phyloP scores from a whole-genome alignment of 768 basidiomycete species.

The Leccinum longicurvipes region DNA sequence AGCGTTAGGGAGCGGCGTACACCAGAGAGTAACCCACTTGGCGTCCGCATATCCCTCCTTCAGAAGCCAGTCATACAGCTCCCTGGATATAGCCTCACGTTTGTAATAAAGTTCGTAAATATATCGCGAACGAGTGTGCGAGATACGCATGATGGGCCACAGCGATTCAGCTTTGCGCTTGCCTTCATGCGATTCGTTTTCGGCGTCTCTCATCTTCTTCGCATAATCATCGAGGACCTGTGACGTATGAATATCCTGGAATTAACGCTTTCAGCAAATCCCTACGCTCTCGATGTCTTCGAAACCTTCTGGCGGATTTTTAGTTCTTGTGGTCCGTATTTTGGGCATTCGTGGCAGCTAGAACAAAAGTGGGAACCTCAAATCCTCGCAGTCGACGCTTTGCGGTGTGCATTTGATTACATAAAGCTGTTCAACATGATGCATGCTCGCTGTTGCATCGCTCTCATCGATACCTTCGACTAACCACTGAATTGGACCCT shows the following conservation, averaged over 20 bases:
- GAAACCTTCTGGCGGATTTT: slow-evolving; percentile 91
- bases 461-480: slow-evolving; percentile 19
- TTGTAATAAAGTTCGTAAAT: slow-evolving; percentile 99
- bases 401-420: slow-evolving; percentile 13
- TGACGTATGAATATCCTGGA: slow-evolving; percentile 5
- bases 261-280: not conserved
- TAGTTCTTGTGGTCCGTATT: slow-evolving; percentile 89
- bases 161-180: slow-evolving; percentile 91
- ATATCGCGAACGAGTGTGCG: slow-evolving; percentile 93
- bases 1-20: slow-evolving; percentile 3
- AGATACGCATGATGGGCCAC: slow-evolving; percentile 98
- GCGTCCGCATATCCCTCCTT: slow-evolving; percentile 97
- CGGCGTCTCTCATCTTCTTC: slow-evolving; percentile 98
- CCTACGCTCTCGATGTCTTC: slow-evolving; percentile 87
- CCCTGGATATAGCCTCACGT: slow-evolving; percentile 88
- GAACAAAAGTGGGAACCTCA: not conserved
- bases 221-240: slow-evolving; percentile 97
- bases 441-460: not conserved
- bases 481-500: slow-evolving; percentile 7
- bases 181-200: slow-evolving; percentile 98
- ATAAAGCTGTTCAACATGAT: slow-evolving; percentile 19
- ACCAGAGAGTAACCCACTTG: slow-evolving; percentile 58
- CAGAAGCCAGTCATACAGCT: slow-evolving; percentile 96
- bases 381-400: too few relatives aligned
- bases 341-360: slow-evolving; percentile 67